These are phyloP conservation scores for Diaporthe sp. DNA, from an alignment of 2,329 filamentous ascomycete genomes.

Conservation along the genomic window DNA sequence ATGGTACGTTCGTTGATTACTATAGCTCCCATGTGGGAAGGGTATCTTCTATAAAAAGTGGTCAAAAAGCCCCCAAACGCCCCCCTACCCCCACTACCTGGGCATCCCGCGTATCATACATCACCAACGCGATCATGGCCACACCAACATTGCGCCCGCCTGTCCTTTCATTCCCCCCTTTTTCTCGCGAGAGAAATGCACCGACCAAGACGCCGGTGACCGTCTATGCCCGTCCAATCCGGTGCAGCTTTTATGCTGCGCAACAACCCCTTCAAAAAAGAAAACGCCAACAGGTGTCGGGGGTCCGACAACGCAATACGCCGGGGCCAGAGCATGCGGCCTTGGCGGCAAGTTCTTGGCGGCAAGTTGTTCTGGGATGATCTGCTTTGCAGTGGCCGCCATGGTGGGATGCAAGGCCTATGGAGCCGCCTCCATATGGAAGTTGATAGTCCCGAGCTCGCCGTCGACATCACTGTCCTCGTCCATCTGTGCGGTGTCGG, in stretches of 20 bases:
- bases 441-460: background rate
- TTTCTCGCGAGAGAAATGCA: background rate
- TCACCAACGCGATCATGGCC: background rate
- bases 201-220: background rate
- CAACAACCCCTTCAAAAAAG: background rate
- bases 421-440: background rate
- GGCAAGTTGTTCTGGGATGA: background rate
- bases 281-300: background rate
- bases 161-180: background rate
- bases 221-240: background rate
- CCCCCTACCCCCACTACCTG: no score
- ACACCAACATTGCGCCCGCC: background rate
- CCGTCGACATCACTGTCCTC: constrained; percentile 25
- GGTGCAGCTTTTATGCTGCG: background rate
- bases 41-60: constrained; percentile 33
- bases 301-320: background rate
- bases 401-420: background rate
- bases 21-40: constrained; percentile 32
- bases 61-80: background rate
- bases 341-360: no score
- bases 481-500: constrained; percentile 22
- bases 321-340: background rate
- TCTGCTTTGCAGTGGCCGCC: background rate
- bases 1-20: background rate
- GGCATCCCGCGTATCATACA: background rate